These are phyloP conservation scores for Annona cherimola DNA, from an alignment of 164 flowering plant genomes.

Conservation along the genomic window DNA sequence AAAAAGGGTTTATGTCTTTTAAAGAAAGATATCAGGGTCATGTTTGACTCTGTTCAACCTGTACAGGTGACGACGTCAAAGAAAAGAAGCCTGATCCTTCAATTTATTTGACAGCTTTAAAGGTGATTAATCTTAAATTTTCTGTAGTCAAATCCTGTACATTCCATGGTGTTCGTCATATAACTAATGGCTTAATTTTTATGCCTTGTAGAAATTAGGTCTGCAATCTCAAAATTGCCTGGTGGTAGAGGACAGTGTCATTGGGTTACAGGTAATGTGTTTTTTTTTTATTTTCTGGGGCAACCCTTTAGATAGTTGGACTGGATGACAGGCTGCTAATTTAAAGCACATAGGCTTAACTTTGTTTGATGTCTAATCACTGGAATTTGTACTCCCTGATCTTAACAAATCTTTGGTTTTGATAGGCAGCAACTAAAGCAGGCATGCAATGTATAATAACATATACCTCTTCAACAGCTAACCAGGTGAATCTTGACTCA, in stretches of 20 bases:
- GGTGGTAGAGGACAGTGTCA: constrained; percentile 93
- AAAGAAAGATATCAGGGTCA: not conserved
- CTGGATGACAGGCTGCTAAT: not conserved
- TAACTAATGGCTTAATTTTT: not conserved
- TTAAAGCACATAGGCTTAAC: not conserved
- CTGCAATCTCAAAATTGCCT: constrained; percentile 58
- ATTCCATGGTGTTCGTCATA: not conserved
- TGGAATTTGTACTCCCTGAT: not conserved
- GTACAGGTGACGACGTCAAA: constrained; percentile 86
- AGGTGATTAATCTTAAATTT: constrained; percentile 31
- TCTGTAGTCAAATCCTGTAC: not conserved
- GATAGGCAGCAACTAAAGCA: constrained; percentile 86
- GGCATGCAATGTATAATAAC: constrained; percentile 87
- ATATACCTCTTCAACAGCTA: constrained; percentile 86
- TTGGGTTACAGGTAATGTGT: constrained; percentile 70
- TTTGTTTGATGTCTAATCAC: not conserved
- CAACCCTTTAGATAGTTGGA: not conserved
- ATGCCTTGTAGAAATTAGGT: constrained; percentile 57
- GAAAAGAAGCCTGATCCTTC: constrained; percentile 95
- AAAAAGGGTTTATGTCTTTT: no score
- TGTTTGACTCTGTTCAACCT: not conserved
- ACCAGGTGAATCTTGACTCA: constrained; percentile 47
- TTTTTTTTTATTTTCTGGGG: not conserved
- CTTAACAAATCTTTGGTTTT: constrained; percentile 6
- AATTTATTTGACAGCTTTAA: constrained; percentile 72